Evolutionary conservation across 495 filamentous ascomycete genomes (phyloP).

Genomic region (Aspergillus olivimuriae): DNA sequence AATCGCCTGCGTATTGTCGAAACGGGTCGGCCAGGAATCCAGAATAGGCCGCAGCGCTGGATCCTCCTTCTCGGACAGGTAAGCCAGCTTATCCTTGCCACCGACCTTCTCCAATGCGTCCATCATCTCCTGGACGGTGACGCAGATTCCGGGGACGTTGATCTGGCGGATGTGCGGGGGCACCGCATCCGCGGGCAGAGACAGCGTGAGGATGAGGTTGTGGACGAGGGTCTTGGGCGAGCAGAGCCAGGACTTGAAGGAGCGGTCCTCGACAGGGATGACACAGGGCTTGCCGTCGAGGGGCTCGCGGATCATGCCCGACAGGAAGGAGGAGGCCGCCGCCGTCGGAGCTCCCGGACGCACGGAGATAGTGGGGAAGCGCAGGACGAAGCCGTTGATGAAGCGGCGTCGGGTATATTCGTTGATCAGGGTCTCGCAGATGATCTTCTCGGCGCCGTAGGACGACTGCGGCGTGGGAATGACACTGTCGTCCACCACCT

Average conservation of each 20-base stretch:
- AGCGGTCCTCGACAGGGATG: slow-evolving; percentile 55
- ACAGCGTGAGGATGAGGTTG: slow-evolving; percentile 57
- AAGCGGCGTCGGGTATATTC: slow-evolving; percentile 62
- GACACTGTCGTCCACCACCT: slow-evolving; percentile 46
- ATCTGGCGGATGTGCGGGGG: slow-evolving; percentile 53
- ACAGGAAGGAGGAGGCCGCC: slow-evolving; percentile 64
- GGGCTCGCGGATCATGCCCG: slow-evolving; percentile 61
- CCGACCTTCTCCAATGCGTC: slow-evolving; percentile 61
- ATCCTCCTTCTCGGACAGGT: slow-evolving; percentile 56
- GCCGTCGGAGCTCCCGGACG: slow-evolving; percentile 62
- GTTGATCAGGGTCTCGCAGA: slow-evolving; percentile 65
- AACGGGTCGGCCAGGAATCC: slow-evolving; percentile 61
- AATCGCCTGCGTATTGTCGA: slow-evolving; percentile 54
- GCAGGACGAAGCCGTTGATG: slow-evolving; percentile 57
- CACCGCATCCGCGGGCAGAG: slow-evolving; percentile 43
- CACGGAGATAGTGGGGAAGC: slow-evolving; percentile 68
- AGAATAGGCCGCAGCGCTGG: slow-evolving; percentile 55
- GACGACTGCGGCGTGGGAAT: slow-evolving; percentile 61
- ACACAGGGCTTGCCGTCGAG: slow-evolving; percentile 53
- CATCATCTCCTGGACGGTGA: slow-evolving; percentile 65
- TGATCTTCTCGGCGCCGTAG: slow-evolving; percentile 70
- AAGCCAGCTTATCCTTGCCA: slow-evolving; percentile 55
- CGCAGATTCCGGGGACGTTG: slow-evolving; percentile 65
- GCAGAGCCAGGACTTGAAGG: slow-evolving; percentile 57
- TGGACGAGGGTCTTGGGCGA: slow-evolving; percentile 55